Base-by-base conservation (phyloP, 169 alveolate genomes). In the Plasmodium vivax region DNA sequence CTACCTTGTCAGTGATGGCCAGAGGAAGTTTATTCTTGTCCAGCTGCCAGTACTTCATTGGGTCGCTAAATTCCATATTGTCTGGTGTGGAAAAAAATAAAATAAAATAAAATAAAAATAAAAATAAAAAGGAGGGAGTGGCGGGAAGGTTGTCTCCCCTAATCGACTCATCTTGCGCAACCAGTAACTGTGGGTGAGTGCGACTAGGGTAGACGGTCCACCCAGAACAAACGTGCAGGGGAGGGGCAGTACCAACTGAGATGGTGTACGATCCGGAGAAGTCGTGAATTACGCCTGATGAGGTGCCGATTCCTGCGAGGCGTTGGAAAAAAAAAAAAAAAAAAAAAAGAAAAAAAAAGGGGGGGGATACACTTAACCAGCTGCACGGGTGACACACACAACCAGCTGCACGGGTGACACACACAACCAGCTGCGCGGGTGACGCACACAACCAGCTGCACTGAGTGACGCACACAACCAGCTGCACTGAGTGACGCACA, bases 51-150 rank as follows among this genome's bases (percentile, higher is more conserved):
- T 84, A 84, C 75, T 84, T 84, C 93, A 84, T 84, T 16, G 93
- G 93, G 16, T 84, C 93, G 19, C 93, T 45, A 71, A 84, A 84
- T 84, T 23, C 93, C 93, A 84, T 84, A 56, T 84, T 72, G 43
- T 84, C 93, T 84, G 77, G 16, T 71, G 12, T 72, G 45, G 43
- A 19, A 72, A 14, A 84, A 84, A 41, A n/a, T 1, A 62, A 8
- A 0, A 14, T 0, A 12, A 9, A 23, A 23, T 23, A 14, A 84
- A 84, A 41, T 7, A 4, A 32, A 62, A 3, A 62, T 2, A 0
- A 19, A 72, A 14, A 84, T 72, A 41, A n/a, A 4, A 32, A 62
- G 1, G 34, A 8, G 0, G 75, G 2, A n/a, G 75, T 16, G 75
- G 34, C 6, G 8, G 32, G 34, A 16, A 62, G n/a, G 9, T n/a